Evolutionary conservation across 164 flowering plant genomes (phyloP), one percentile per base, ranked within the genome.

Genomic region (Aristolochia fimbriata): DNA sequence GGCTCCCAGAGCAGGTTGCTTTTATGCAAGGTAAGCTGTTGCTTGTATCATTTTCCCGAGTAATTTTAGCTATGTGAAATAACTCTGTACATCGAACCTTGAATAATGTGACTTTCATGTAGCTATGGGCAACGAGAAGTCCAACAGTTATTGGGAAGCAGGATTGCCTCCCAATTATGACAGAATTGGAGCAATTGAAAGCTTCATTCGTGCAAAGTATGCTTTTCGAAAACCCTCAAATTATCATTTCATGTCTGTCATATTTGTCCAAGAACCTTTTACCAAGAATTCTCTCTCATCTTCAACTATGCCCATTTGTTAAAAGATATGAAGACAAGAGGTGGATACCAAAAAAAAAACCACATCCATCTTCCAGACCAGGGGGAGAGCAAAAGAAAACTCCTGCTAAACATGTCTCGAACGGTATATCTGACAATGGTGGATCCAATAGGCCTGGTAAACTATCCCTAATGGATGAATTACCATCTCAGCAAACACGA

Each of bases 131-230:
- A 85, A 88, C 69, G 84, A 70, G 65, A 88, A 76, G 70, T 74
- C 96, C 57, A 88, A 88, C 68, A 71, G 73, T 59, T 83, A 78
- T 67, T 88, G 96, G 91, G 91, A 85, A 74, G 87, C 96, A 62
- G 87, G 85, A 67, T 52, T 88, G 64, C 89, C 89, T 49, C 80
- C 83, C 24, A 67, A 81, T 67, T 83, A 68, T 58, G 78, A 80
- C 50, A 72, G 84, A 73, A 76, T 68, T 72, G 43, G 7, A 37
- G 80, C 79, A 49, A 83, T 76, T 59, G 88, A 88, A 63, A 81
- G 71, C 62, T 88, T 88, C 72, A 84, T 81, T 66, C 83, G 76
- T 61, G 78, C 83, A 59, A 85, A 85, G 86, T 85, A 80, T 51
- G 80, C 15, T 11, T 52, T 46, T 51, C 33, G 30, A 33, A 27